These are phyloP conservation scores for Plasmodium coatneyi DNA, from an alignment of 169 alveolate genomes.

Conservation along the genomic window DNA sequence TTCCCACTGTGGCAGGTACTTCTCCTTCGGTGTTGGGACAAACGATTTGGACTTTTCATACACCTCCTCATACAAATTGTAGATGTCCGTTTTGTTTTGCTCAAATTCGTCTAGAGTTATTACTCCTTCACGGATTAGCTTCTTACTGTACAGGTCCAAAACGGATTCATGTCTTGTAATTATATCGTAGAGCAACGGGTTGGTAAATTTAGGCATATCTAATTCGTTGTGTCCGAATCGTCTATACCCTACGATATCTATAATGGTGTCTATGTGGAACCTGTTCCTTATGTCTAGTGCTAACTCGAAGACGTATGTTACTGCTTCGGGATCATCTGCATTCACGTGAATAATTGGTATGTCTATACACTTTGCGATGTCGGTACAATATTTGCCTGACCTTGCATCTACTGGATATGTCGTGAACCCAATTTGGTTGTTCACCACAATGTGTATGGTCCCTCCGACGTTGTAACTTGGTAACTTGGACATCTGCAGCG, in stretches of 20 bases:
- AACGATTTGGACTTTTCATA: conserved; percentile 84
- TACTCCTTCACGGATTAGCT: conserved; percentile 86
- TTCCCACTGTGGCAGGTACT: conserved; percentile 80
- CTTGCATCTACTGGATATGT: conserved; percentile 93
- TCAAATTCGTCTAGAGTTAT: conserved; percentile 85
- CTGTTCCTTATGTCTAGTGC: conserved; percentile 93
- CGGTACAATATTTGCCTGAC: conserved; percentile 92
- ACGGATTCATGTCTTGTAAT: conserved; percentile 89
- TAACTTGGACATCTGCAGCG: conserved; percentile 92
- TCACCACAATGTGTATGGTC: conserved; percentile 92
- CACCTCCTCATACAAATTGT: conserved; percentile 83
- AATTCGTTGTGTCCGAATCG: conserved; percentile 95
- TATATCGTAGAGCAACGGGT: conserved; percentile 92
- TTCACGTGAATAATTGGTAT: conserved; percentile 96
- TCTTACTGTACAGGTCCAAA: conserved; percentile 84
- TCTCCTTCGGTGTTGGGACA: conserved; percentile 68
- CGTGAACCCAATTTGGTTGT: conserved; percentile 96
- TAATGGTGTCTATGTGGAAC: conserved; percentile 91
- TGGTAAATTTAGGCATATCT: conserved; percentile 96
- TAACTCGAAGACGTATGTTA: conserved; percentile 89
- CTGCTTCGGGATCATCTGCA: conserved; percentile 95
- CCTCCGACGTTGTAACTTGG: conserved; percentile 93
- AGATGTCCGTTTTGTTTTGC: conserved; percentile 80
- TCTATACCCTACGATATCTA: conserved; percentile 94
- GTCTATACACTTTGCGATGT: conserved; percentile 92